Evolutionary conservation across 2,329 filamentous ascomycete species (phyloP), one percentile per base, ranked within the genome.

Genomic region (Penicillium sp.): DNA sequence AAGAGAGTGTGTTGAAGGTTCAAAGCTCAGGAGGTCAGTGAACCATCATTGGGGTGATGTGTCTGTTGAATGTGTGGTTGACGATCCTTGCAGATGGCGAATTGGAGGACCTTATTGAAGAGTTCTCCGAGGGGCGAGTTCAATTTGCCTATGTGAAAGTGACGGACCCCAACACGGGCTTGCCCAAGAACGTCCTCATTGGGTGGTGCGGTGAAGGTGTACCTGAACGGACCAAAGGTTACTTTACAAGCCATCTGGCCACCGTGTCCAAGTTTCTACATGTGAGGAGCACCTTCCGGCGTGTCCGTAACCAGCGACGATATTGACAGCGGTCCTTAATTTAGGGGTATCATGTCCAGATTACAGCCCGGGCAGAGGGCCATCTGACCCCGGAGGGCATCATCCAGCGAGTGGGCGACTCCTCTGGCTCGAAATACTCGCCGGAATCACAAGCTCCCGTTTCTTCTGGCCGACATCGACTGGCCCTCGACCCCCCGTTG

Each of bases 171-270:
- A 98, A 98, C 69, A 88, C 86, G 2, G 75, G 77, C 18, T 80
- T 98, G 13, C 89, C 91, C 40, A 98, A 98, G 76, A 87, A 84
- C 67, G 88, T 95, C 49, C 78, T 98, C 57, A 89, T 98, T 66
- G 90, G 87, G 57, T 98, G 93, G 86, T 98, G 93, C 69, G 93
- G 93, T 57, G 91, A 94, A 65, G 93, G 93, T 59, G 93, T 98
- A 13, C 93, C 93, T n/a, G 93, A 98, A 73, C 80, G 91, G 62
- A 97, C 91, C 51, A 98, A 97, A 73, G 93, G 93, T 56, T 97
- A 97, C 73, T 98, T 98, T 68, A 95, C 89, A 57, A 96, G 89
- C 72, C 91, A 98, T 71, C 76, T 93, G 39, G 84, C 86, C 50
- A 85, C 89, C 39, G 89, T 97, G 29, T 84, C 89, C 52, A 96